A percentile compares a stretch with the other conserved stretches of the same genome.
Conservation (phyloP, 345 rosid species). For the Crucihimalaya himalaica region DNA sequence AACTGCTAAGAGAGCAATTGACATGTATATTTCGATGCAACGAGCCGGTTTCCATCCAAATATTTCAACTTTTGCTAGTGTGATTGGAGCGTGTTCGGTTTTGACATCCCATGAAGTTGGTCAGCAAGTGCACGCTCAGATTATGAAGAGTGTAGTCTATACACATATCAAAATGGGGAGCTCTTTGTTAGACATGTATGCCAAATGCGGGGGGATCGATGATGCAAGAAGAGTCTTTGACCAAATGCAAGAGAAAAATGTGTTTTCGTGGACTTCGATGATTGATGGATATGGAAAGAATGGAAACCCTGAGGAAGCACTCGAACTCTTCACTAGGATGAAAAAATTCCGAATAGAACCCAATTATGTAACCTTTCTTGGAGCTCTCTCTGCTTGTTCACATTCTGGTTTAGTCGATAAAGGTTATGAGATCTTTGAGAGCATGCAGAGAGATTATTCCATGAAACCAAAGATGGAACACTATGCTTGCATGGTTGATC, state of each 20-base stretch:
- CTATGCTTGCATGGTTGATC: slow-evolving; percentile 91
- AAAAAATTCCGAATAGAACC: slow-evolving; percentile 51
- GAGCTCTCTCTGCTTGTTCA: slow-evolving; percentile 83
- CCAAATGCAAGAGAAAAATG: slow-evolving; percentile 65
- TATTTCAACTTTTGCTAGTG: slow-evolving; percentile 74
- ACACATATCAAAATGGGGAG: slow-evolving; percentile 73
- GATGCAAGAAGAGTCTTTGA: slow-evolving; percentile 67
- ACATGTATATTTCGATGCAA: slow-evolving; percentile 68
- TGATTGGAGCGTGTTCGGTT: slow-evolving; percentile 80
- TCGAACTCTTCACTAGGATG: slow-evolving; percentile 65
- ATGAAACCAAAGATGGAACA: slow-evolving; percentile 88
- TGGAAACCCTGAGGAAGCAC: slow-evolving; percentile 73
- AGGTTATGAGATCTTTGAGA: slow-evolving; percentile 72
- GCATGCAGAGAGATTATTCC: slow-evolving; percentile 72
- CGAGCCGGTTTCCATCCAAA: slow-evolving; percentile 60
- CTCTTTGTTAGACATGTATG: slow-evolving; percentile 87
- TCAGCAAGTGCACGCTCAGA: slow-evolving; percentile 73
- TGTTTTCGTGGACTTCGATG: slow-evolving; percentile 94
- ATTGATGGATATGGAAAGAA: slow-evolving; percentile 96
- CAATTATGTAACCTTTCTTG: slow-evolving; percentile 80
- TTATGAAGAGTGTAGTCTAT: slow-evolving; percentile 57
- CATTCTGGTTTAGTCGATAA: slow-evolving; percentile 74
- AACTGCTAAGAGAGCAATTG: slow-evolving; percentile 57
- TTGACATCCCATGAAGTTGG: slow-evolving; percentile 64
- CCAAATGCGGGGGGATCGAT: slow-evolving; percentile 74